A percentile compares a stretch with the other conserved stretches of the same genome.
These are phyloP conservation scores for Croton setiger DNA, from an alignment of 441 rosid genomes.

Conservation along the genomic window DNA sequence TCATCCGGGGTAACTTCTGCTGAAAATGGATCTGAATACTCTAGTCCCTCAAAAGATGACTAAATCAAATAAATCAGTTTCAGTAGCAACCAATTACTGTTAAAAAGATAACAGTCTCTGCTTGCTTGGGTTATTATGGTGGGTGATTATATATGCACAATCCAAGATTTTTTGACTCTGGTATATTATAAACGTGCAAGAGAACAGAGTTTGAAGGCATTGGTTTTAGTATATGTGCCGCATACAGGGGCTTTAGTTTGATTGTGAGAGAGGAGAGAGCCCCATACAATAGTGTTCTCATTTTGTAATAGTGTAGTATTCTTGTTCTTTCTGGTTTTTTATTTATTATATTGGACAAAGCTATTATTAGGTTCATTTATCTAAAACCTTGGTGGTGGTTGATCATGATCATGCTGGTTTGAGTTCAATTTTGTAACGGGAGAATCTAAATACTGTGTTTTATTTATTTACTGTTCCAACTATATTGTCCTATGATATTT, in stretches of 20 bases:
- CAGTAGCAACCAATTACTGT: not conserved
- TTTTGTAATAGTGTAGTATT: slow-evolving; percentile 24
- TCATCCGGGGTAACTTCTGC: slow-evolving; percentile 40
- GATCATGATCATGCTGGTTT: slow-evolving; percentile 24
- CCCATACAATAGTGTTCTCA: slow-evolving; percentile 27
- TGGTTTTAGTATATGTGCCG: slow-evolving; percentile 46
- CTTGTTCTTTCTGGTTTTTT: not conserved
- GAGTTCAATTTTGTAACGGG: slow-evolving; percentile 25
- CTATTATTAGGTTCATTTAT: slow-evolving; percentile 16
- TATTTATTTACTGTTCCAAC: not conserved
- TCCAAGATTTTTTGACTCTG: slow-evolving; percentile 18
- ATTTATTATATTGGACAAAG: slow-evolving; percentile 16
- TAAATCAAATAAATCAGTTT: slow-evolving; percentile 16
- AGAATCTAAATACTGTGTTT: not conserved
- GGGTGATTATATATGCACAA: slow-evolving; percentile 18
- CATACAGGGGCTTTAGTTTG: slow-evolving; percentile 27
- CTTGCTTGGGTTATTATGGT: slow-evolving; percentile 11
- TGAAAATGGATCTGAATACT: slow-evolving; percentile 32
- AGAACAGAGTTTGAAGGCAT: slow-evolving; percentile 37
- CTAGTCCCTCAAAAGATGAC: slow-evolving; percentile 41
- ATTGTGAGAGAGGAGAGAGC: slow-evolving; percentile 25
- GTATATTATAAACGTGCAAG: slow-evolving; percentile 9
- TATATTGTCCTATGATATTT: not conserved
- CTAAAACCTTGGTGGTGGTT: slow-evolving; percentile 27
- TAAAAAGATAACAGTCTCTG: slow-evolving; percentile 20